Evolutionary conservation across 2,329 filamentous ascomycete genomes (phyloP).

Genomic region (Colletotrichum horii): DNA sequence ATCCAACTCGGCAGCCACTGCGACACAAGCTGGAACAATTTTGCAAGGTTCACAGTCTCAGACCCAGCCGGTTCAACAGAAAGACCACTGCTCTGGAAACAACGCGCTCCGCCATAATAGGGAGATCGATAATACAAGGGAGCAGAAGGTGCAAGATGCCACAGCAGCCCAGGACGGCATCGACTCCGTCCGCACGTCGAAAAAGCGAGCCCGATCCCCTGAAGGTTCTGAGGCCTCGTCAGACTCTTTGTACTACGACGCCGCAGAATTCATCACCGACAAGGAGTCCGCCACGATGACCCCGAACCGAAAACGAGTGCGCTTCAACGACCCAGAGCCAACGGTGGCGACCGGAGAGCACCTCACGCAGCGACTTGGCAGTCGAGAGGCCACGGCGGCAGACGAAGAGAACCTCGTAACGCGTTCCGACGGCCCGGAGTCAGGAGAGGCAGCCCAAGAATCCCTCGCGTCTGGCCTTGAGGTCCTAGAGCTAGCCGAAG

Average conservation of each 20-base stretch:
- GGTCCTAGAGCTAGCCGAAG: not conserved
- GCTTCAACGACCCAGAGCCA: not conserved
- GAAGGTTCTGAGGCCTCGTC: not conserved
- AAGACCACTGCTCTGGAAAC: not conserved
- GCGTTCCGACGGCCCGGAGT: not conserved
- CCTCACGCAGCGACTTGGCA: not conserved
- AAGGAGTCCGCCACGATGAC: not conserved
- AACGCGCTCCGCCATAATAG: not conserved
- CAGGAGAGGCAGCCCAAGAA: not conserved
- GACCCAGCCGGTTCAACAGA: no score
- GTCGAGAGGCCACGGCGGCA: not conserved
- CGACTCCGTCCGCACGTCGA: not conserved
- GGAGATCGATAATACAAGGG: not conserved
- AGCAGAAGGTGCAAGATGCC: accelerated
- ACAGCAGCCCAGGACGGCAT: accelerated
- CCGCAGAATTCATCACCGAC: not conserved
- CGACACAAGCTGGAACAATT: no score
- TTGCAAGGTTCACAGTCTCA: no score
- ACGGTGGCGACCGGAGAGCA: no score
- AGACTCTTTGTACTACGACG: not conserved
- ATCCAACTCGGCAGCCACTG: not conserved
- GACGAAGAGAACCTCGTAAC: no score
- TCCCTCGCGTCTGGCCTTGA: not conserved
- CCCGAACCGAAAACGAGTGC: not conserved
- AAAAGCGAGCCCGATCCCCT: not conserved